Evolutionary conservation across 257 asterid genomes (phyloP).

Genomic region (Capsicum baccatum): DNA sequence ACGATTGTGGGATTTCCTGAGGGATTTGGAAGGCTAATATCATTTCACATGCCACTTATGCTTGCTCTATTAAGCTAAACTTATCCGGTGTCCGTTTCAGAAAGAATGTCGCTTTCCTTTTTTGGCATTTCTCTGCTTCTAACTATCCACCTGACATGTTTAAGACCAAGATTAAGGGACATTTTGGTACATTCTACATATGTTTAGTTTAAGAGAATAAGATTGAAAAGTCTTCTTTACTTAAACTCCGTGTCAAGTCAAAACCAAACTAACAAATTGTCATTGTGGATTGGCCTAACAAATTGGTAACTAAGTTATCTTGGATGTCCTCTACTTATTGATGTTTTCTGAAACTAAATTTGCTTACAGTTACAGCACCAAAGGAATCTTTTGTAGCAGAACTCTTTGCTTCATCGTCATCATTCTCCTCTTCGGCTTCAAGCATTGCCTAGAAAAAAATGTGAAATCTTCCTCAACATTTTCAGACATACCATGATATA

Average conservation of each 20-base stretch:
- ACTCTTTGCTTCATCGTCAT: constrained; percentile 6
- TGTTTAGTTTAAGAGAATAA: too few relatives aligned
- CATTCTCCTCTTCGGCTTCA: constrained; percentile 40
- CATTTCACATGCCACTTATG: neutral
- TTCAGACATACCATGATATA: neutral
- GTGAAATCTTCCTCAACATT: neutral
- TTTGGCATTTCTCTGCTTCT: too few relatives aligned
- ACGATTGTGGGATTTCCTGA: too few relatives aligned
- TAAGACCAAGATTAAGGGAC: too few relatives aligned
- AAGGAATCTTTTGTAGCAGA: constrained; percentile 31
- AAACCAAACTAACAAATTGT: neutral
- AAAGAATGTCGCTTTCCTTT: too few relatives aligned
- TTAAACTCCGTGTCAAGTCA: neutral
- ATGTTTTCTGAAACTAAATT: neutral
- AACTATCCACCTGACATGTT: too few relatives aligned
- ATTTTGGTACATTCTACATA: too few relatives aligned
- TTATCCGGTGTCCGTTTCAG: too few relatives aligned
- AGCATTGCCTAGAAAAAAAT: constrained; percentile 50
- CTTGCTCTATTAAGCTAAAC: neutral
- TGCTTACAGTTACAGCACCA: constrained; percentile 41
- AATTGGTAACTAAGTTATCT: neutral
- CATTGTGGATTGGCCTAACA: neutral
- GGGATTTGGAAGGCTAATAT: neutral
- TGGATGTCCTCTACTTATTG: neutral
- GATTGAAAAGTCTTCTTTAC: neutral